Evolutionary conservation across 1,139 yeast genomes (phyloP).

Genomic region (Blastobotrys raffinosifermentans): DNA sequence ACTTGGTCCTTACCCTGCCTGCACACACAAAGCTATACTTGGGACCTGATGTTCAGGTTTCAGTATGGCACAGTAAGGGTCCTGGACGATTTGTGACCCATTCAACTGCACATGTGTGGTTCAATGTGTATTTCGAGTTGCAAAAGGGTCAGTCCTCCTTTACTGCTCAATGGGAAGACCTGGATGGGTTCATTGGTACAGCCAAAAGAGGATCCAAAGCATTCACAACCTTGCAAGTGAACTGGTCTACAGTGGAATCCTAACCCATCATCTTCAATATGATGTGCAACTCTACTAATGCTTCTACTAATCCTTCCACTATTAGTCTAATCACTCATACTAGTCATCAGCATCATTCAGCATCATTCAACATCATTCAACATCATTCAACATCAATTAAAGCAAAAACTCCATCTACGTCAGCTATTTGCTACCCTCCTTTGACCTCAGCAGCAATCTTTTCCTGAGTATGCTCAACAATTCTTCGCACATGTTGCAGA

Average conservation of each 20-base stretch:
- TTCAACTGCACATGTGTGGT: slow-evolving; percentile 29
- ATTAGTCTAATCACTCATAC: too few relatives aligned
- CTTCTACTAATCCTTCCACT: too few relatives aligned
- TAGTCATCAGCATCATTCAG: too few relatives aligned
- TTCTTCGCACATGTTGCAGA: slow-evolving; percentile 44
- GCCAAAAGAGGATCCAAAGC: slow-evolving; percentile 45
- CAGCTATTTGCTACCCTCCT: slow-evolving; percentile 50
- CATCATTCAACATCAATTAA: too few relatives aligned
- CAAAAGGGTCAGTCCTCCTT: slow-evolving; percentile 21
- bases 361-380: too few relatives aligned
- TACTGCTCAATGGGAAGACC: slow-evolving; percentile 45
- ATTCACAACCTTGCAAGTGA: slow-evolving; percentile 45
- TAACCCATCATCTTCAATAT: too few relatives aligned
- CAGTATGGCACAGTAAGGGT: slow-evolving; percentile 13
- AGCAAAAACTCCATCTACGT: too few relatives aligned
- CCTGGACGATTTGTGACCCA: slow-evolving; percentile 14
- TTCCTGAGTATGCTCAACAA: slow-evolving; percentile 53
- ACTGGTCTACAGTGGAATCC: too few relatives aligned
- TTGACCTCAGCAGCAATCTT: slow-evolving; percentile 46
- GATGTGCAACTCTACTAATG: too few relatives aligned
- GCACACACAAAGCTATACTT: slow-evolving; percentile 6
- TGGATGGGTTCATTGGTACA: slow-evolving; percentile 71
- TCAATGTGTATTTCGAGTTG: slow-evolving; percentile 34
- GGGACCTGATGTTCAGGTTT: slow-evolving; percentile 21
- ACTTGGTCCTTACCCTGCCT: neutral